Base-by-base conservation (phyloP, 1,284 basidiomycete species). In the Ustilago cynodontis region DNA sequence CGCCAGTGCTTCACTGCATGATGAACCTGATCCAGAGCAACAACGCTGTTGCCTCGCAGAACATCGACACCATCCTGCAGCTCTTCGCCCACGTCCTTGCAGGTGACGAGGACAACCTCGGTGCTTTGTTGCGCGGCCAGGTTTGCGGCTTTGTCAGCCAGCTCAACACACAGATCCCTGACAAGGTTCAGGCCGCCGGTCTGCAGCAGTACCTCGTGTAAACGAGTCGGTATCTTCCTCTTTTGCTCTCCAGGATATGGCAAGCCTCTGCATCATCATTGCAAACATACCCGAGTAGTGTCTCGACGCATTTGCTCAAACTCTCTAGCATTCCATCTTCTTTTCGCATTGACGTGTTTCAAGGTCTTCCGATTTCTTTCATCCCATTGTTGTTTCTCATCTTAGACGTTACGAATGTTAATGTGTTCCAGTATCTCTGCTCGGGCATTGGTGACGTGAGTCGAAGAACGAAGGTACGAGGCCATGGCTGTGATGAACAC, bases 11-110 rank as follows among this genome's bases (percentile, higher is more conserved):
- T 90, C 90, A 91, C 51, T 92, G 93, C 28, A 89, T 99, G 82
- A 95, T 99, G 90, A 89, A 92, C 77, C 89, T 99, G 56, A 94
- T 95, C 89, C 90, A 91, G 79, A 90, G 89, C 47, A 90, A 92
- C 85, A 91, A 93, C 39, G 84, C 88, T 13, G 89, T 89, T 43
- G 89, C 91, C 1, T 89, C 97, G 65, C 89, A 90, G 55, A 81
- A 93, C 87, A 89, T 98, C 83, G 94, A 97, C 85, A 90, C 90
- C 62, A 88, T 99, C 53, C 89, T 99, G 33, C 88, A 88, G 26
- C 91, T 96, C 49, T 97, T 98, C 80, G 91, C 90, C 16, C 90
- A 92, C 85, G 94, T 96, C 50, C 90, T 99, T 29, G 91, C 76
- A 28, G 81, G 82, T 57, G 74, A 80, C 28, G 77, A 80, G 55